Evolutionary conservation across 495 filamentous ascomycete genomes (phyloP).

Genomic region (Neurospora sp.): DNA sequence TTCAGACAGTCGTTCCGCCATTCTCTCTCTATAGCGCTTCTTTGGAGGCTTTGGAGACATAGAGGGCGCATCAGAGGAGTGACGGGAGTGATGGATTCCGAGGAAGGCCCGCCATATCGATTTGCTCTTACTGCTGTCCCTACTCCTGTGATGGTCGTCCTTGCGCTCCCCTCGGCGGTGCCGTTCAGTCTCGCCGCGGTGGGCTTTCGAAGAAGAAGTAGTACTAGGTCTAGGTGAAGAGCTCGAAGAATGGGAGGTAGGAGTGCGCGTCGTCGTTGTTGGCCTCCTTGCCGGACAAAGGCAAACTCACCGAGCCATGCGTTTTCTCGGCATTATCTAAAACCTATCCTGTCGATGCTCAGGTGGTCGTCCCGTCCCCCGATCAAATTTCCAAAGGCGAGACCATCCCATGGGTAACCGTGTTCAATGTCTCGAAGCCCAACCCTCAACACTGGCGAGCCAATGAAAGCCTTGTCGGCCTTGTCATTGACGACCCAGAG

Average conservation of each 20-base stretch:
- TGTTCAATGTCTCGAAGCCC: too few relatives aligned
- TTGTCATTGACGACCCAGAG: too few relatives aligned
- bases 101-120: constrained; percentile 7
- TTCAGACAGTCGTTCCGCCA: background rate
- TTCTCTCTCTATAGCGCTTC: constrained; percentile 1
- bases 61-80: constrained; percentile 4
- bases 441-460: too few relatives aligned
- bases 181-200: constrained; percentile 10
- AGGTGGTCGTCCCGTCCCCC: too few relatives aligned
- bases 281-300: background rate
- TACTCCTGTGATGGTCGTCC: background rate
- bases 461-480: too few relatives aligned
- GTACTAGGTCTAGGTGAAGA: background rate
- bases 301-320: too few relatives aligned
- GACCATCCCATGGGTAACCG: too few relatives aligned
- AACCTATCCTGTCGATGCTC: too few relatives aligned
- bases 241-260: background rate
- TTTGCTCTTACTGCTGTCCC: constrained; percentile 9
- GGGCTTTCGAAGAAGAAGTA: constrained; percentile 7
- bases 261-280: background rate
- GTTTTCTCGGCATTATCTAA: too few relatives aligned
- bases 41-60: constrained; percentile 1
- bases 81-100: background rate
- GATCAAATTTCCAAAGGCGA: too few relatives aligned
- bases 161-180: constrained; percentile 1